A percentile compares a stretch with the other conserved stretches of the same genome.
Evolutionary conservation across 2,329 filamentous ascomycete species (phyloP).

Genomic region (Gaeumannomyces tritici): DNA sequence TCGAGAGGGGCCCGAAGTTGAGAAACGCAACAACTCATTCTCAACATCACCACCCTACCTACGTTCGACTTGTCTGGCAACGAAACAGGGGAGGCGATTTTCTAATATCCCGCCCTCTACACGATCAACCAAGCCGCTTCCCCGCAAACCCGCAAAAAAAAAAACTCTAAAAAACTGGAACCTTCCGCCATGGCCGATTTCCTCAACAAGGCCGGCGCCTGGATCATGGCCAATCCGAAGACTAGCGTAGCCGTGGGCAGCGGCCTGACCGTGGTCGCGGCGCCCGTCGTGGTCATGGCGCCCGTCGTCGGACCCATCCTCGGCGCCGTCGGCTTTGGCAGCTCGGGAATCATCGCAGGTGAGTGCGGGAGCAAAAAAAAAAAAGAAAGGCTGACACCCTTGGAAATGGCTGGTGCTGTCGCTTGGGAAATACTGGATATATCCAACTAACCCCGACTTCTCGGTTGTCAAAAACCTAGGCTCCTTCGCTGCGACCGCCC

Average conservation of each 20-base stretch:
- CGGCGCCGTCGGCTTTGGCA: slow-evolving; percentile 4
- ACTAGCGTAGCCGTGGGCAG: not conserved
- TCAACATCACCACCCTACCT: too few relatives aligned
- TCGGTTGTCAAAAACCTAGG: slow-evolving; percentile 7
- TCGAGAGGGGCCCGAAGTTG: too few relatives aligned
- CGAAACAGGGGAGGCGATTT: too few relatives aligned
- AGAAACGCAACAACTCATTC: too few relatives aligned
- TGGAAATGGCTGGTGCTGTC: not conserved
- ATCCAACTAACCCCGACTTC: too few relatives aligned
- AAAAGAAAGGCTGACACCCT: too few relatives aligned
- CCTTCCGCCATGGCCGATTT: not conserved
- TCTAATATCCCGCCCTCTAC: too few relatives aligned
- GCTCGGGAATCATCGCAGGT: slow-evolving; percentile 4
- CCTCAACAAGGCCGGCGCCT: not conserved
- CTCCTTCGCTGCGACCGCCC: slow-evolving; percentile 14
- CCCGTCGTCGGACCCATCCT: not conserved
- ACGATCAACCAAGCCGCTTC: too few relatives aligned
- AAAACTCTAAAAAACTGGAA: too few relatives aligned
- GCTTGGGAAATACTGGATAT: too few relatives aligned
- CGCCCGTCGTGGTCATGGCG: not conserved
- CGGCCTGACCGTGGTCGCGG: not conserved
- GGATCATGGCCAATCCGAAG: not conserved
- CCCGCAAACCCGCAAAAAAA: not conserved
- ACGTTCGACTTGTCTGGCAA: too few relatives aligned
- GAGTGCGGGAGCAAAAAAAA: too few relatives aligned